Evolutionary conservation across 2,329 filamentous ascomycete species (phyloP), one percentile per base, ranked within the genome.

Genomic region (Phialophora tarda): DNA sequence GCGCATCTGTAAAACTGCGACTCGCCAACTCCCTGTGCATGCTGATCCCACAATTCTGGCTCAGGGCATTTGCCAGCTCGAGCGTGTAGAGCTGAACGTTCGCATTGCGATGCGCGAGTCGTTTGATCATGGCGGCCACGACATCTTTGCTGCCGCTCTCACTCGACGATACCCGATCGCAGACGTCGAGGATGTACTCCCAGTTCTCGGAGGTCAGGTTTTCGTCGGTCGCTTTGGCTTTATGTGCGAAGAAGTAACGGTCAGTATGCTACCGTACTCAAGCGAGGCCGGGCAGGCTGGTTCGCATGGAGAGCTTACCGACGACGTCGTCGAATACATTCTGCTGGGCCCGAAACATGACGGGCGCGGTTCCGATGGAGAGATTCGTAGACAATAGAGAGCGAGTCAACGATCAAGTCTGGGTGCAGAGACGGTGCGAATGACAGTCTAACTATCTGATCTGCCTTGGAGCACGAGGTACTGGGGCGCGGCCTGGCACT

Each of bases 61-160:
- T 93, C 62, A 97, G 85, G 23, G 93, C 91, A 80, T 97, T 96
- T 69, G 90, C 93, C 75, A 91, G 89, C 84, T 96, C 92, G 67
- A 97, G 88, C 12, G 93, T 96, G 79, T 97, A 97, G 23, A 97
- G 87, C 80, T 97, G 93, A 28, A 97, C 93, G 78, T 97, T 97
- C 69, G 93, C 93, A 79, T 97, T 97, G 73, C 93, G 89, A 79
- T 97, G 93, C 64, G 93, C 92, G 63, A 97, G 85, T 50, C 93
- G 86, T 82, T 94, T 96, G 80, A 97, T 97, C 82, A 97, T 86
- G 75, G 92, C 90, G 75, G 92, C 90, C 62, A 96, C 91, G 14
- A 89, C 92, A 81, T 96, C 91, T 82, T 94, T 94, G 71, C 66
- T 65, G 2, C 70, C 70, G 38, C 53, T 68, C 57, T 86, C 84